Base-by-base conservation (phyloP, 2,329 filamentous ascomycete genomes). In the Paracorniculantispora psalliotae region DNA sequence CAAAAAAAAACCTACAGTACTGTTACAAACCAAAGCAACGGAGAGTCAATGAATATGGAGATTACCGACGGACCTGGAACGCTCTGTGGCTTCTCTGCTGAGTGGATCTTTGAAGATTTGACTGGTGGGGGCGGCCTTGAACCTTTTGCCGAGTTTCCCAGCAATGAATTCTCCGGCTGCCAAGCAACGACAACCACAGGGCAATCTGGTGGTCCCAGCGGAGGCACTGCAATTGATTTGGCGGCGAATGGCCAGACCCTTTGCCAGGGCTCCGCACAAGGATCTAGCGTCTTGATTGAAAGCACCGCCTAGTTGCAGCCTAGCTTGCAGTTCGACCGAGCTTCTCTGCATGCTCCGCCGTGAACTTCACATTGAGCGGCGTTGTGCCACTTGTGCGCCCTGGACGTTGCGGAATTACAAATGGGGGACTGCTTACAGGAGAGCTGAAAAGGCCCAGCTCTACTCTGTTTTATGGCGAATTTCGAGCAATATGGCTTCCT, bases 71-170 rank as follows among this genome's bases (percentile, higher is more conserved):
- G 43, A 23, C 19, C 19, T 23, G 54, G 30, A 30, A 30, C 9
- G 30, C 54, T 57, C 44, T 49, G 43, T 44, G 54, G 54, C 44
- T 2, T 44, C 19, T 57, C 54, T 21, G 54, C 44, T 33, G 43
- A 57, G 44, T 57, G 54, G 54, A 57, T 48, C 44, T 30, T 57
- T 44, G 43, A 48, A 33, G 53, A 48, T 33, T 23, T 57, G 21
- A 48, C 43, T 23, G 10, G 7, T 23, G 2, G 30, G 21, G 30
- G 28, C 43, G n/a, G n/a, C n/a, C 44, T 39, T 17, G 26, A 48
- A 23, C 54, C 54, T 17, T 49, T 57, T 49, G 44, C 54, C 44
- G 17, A 28, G 30, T 57, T 57, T 44, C 21, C 30, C 9, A 44
- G 49, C 54, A 49, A 9, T 23, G 6, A 41, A 43, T 57, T 57